A percentile compares a stretch with the other conserved stretches of the same genome.
Conservation (phyloP, 345 rosid genomes). For the Iberis pinnata region DNA sequence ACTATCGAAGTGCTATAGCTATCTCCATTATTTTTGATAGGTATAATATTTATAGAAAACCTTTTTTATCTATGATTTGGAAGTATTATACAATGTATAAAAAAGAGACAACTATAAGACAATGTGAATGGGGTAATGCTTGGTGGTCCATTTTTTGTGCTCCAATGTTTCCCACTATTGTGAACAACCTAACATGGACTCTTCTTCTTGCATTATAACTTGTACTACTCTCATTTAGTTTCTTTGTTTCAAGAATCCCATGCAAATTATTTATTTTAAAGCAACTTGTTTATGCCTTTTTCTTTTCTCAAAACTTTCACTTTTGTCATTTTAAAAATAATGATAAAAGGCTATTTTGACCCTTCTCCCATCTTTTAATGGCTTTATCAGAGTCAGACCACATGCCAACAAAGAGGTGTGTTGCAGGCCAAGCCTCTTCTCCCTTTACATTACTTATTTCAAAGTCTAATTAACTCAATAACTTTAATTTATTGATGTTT, state of each 20-base stretch:
- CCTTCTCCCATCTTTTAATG: conserved; percentile 34
- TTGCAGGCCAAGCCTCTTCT: conserved; percentile 22
- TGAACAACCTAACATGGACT: conserved; percentile 33
- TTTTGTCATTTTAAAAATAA: conserved; percentile 21
- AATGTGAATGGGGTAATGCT: conserved; percentile 27
- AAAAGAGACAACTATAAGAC: conserved; percentile 33
- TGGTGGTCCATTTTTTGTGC: conserved; percentile 33
- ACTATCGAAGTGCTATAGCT: conserved; percentile 2
- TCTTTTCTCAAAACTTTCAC: conserved; percentile 18
- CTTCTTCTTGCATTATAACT: conserved; percentile 18
- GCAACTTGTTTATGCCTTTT: conserved; percentile 22
- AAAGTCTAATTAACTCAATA: background rate
- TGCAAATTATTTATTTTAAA: conserved; percentile 24
- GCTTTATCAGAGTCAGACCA: conserved; percentile 31
- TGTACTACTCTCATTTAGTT: conserved; percentile 29
- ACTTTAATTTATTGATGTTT: conserved; percentile 1
- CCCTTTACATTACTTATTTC: conserved; percentile 6
- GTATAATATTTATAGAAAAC: background rate
- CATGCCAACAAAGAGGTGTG: conserved; percentile 32
- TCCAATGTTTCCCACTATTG: conserved; percentile 38
- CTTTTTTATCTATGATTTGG: background rate
- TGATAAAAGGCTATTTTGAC: conserved; percentile 41
- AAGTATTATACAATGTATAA: conserved; percentile 16
- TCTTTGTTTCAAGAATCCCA: conserved; percentile 26
- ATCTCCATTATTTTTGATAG: background rate